Conservation (phyloP, 2,329 filamentous ascomycete species). For the Leptosphaerulina australis region DNA sequence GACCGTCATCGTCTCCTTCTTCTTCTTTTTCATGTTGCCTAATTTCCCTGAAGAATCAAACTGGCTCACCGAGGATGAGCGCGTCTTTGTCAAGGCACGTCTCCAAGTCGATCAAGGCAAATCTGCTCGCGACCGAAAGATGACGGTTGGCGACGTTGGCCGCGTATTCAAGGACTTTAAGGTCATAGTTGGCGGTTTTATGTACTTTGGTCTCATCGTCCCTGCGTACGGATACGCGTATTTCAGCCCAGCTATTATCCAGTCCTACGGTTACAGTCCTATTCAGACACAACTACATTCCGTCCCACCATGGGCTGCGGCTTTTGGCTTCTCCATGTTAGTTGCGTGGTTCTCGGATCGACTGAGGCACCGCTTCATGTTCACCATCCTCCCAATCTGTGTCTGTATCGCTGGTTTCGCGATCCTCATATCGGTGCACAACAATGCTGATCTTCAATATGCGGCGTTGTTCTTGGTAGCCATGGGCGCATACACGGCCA, state of each 20-base stretch:
- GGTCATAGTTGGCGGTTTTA: conserved; percentile 56
- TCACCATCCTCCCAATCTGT: conserved; percentile 70
- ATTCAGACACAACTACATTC: conserved; percentile 62
- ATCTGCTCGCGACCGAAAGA: conserved; percentile 53
- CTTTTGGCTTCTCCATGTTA: conserved; percentile 79
- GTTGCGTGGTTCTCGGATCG: conserved; percentile 75
- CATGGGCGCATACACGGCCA: conserved; percentile 80
- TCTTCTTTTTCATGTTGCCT: conserved; percentile 57
- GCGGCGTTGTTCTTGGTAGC: conserved; percentile 81
- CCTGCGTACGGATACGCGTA: conserved; percentile 54
- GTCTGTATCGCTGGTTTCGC: conserved; percentile 75
- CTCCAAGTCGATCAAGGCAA: conserved; percentile 56
- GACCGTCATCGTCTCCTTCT: conserved; percentile 52
- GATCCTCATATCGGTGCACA: conserved; percentile 74
- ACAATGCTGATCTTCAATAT: conserved; percentile 72
- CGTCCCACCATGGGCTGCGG: conserved; percentile 69
- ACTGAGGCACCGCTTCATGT: conserved; percentile 73
- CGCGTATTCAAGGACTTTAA: conserved; percentile 58
- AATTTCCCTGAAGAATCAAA: conserved; percentile 58
- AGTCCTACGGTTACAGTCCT: conserved; percentile 57
- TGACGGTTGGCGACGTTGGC: conserved; percentile 51
- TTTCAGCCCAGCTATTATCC: conserved; percentile 57
- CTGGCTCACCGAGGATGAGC: conserved; percentile 56
- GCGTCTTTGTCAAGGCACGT: conserved; percentile 53
- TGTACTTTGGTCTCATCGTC: conserved; percentile 57